A percentile compares a stretch with the other conserved stretches of the same genome.
Conservation (phyloP, 768 basidiomycete species). For the Pulveroboletus sp. region DNA sequence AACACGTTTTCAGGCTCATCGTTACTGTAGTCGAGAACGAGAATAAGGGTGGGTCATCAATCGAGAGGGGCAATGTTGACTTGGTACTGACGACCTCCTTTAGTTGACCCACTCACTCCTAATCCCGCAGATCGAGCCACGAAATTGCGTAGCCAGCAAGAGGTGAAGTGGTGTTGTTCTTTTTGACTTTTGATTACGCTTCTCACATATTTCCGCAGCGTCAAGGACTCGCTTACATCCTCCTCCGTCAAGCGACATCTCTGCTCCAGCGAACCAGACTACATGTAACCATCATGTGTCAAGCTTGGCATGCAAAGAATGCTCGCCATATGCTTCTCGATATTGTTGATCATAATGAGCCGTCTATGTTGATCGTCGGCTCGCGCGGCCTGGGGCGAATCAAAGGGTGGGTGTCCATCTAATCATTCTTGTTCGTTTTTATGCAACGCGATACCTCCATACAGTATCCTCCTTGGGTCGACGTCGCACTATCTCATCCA, state of each 20-base stretch:
- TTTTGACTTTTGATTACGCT: slow-evolving; percentile 3
- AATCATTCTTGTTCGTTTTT: neutral
- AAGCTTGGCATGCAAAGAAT: slow-evolving; percentile 98
- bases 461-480: slow-evolving; percentile 86
- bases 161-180: slow-evolving; percentile 46
- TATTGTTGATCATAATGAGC: slow-evolving; percentile 82
- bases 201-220: slow-evolving; percentile 46
- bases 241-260: slow-evolving; percentile 83
- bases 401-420: slow-evolving; percentile 60
- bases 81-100: slow-evolving; percentile 4
- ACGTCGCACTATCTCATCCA: slow-evolving; percentile 94
- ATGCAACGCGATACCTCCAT: neutral
- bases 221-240: slow-evolving; percentile 83
- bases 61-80: neutral
- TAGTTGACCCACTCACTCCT: slow-evolving; percentile 67
- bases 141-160: slow-evolving; percentile 87
- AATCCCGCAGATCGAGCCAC: slow-evolving; percentile 69
- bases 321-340: slow-evolving; percentile 87
- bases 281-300: slow-evolving; percentile 83
- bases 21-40: slow-evolving; percentile 94
- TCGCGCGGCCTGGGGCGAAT: slow-evolving; percentile 86
- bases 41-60: slow-evolving; percentile 59
- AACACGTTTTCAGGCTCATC: slow-evolving; percentile 49
- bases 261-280: slow-evolving; percentile 88
- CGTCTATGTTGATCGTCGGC: slow-evolving; percentile 91